Evolutionary conservation across 805 yeast genomes (phyloP).

Genomic region (Lachancea cidri): DNA sequence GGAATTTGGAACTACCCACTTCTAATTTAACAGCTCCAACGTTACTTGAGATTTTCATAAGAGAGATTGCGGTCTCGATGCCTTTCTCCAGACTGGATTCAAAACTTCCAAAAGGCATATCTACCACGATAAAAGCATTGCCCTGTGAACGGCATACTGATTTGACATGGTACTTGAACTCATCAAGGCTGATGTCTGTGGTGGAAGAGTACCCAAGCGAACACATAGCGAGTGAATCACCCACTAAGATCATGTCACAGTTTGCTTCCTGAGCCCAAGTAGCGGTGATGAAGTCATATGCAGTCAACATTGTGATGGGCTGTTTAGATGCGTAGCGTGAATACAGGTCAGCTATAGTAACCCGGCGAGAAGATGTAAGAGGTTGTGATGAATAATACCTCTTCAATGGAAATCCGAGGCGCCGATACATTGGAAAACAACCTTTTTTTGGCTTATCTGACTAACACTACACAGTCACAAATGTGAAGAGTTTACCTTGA

Average conservation of each 20-base stretch:
- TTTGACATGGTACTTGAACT: constrained; percentile 68
- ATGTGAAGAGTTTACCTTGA: no score
- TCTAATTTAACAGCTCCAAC: constrained; percentile 55
- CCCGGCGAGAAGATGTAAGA: background rate
- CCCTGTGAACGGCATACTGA: constrained; percentile 72
- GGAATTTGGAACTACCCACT: constrained; percentile 45
- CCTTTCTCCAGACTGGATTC: constrained; percentile 65
- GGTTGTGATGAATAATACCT: constrained; percentile 20
- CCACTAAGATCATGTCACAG: constrained; percentile 70
- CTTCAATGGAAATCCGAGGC: background rate
- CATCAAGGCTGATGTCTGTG: constrained; percentile 68
- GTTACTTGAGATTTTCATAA: constrained; percentile 27
- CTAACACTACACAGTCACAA: no score
- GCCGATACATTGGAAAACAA: background rate
- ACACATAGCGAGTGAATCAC: constrained; percentile 93
- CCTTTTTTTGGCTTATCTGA: no score
- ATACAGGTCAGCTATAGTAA: constrained; percentile 35
- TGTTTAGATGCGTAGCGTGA: constrained; percentile 29
- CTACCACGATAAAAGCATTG: constrained; percentile 68
- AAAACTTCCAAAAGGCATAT: constrained; percentile 84
- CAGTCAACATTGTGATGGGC: constrained; percentile 63
- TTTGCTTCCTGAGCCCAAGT: constrained; percentile 59
- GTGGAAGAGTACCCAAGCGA: constrained; percentile 78
- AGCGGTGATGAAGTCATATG: constrained; percentile 81
- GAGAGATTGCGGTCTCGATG: constrained; percentile 57